These are phyloP conservation scores for Auricularia auricula-judae DNA, from an alignment of 768 basidiomycete species.

Conservation along the genomic window DNA sequence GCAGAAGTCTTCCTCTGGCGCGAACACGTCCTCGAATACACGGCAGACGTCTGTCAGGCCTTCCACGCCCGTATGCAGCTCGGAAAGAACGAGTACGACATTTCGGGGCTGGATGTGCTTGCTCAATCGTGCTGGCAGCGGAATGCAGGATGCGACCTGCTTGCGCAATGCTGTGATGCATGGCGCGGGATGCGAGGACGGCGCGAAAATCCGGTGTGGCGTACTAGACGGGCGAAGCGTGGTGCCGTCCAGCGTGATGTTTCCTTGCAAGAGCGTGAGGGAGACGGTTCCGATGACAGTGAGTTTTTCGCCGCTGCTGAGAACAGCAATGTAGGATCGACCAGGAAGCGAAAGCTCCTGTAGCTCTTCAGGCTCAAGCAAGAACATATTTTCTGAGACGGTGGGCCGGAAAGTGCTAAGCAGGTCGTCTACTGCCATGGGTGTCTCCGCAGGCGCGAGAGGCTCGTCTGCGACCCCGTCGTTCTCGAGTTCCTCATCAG, in stretches of 20 bases:
- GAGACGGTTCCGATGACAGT: conserved; percentile 59
- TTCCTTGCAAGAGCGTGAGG: conserved; percentile 52
- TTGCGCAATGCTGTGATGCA: conserved; percentile 22
- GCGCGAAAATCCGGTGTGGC: conserved; percentile 54
- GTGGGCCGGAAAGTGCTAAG: conserved; percentile 44
- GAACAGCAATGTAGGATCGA: conserved; percentile 23
- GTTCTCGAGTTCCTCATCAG: conserved; percentile 28
- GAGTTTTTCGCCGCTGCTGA: conserved; percentile 40
- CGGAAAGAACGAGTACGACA: conserved; percentile 41
- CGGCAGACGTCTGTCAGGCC: conserved; percentile 53
- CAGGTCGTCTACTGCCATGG: conserved; percentile 2
- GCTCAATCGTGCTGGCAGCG: conserved; percentile 7
- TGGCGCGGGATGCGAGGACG: conserved; percentile 70
- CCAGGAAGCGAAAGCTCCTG: conserved; percentile 17
- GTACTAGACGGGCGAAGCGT: conserved; percentile 14
- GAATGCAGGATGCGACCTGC: not conserved
- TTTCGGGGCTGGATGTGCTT: conserved; percentile 12
- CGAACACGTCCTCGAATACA: conserved; percentile 53
- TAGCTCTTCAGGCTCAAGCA: conserved; percentile 30
- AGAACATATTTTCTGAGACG: conserved; percentile 34
- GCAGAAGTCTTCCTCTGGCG: conserved; percentile 31
- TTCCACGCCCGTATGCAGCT: conserved; percentile 49
- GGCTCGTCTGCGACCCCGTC: conserved; percentile 12
- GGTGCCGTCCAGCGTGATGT: conserved; percentile 47
- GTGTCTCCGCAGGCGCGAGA: conserved; percentile 8